Conservation (phyloP, 2,329 filamentous ascomycete species). For the Penicillium sp. region DNA sequence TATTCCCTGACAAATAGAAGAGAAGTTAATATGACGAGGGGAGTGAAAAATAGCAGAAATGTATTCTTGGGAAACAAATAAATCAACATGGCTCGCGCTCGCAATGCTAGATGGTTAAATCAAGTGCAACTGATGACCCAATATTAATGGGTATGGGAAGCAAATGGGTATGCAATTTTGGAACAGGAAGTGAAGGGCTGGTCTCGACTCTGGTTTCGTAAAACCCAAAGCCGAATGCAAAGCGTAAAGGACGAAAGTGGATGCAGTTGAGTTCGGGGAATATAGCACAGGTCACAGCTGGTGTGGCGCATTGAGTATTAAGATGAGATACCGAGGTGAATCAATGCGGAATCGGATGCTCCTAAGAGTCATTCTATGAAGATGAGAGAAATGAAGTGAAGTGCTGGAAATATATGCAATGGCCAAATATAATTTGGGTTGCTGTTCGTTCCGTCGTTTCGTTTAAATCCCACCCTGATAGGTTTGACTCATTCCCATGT, state of each 20-base stretch:
- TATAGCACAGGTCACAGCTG: slow-evolving; percentile 19
- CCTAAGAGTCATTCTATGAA: slow-evolving; percentile 14
- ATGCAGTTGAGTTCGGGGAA: slow-evolving; percentile 7
- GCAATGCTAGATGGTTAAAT: slow-evolving; percentile 46
- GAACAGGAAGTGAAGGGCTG: slow-evolving; percentile 24
- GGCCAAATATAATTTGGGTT: slow-evolving; percentile 17
- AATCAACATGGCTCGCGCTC: slow-evolving; percentile 44
- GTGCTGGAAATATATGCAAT: slow-evolving; percentile 23
- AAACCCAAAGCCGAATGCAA: slow-evolving; percentile 23
- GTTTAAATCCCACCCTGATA: slow-evolving; percentile 28
- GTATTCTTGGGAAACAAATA: slow-evolving; percentile 20
- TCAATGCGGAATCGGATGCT: slow-evolving; percentile 17
- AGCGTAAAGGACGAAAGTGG: slow-evolving; percentile 16
- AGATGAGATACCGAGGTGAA: slow-evolving; percentile 11
- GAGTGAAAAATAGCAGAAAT: slow-evolving; percentile 14
- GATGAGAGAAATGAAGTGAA: slow-evolving; percentile 15
- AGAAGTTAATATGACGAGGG: slow-evolving; percentile 13
- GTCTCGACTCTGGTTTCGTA: slow-evolving; percentile 20
- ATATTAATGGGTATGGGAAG: slow-evolving; percentile 29
- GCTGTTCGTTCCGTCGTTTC: slow-evolving; percentile 13
- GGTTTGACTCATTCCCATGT: slow-evolving; percentile 35
- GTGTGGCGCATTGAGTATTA: slow-evolving; percentile 16
- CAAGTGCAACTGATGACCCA: slow-evolving; percentile 36
- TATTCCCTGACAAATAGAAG: slow-evolving; percentile 21
- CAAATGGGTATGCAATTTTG: slow-evolving; percentile 38